Evolutionary conservation across 106 monocot species (phyloP).

Genomic region (Dioscorea alata): DNA sequence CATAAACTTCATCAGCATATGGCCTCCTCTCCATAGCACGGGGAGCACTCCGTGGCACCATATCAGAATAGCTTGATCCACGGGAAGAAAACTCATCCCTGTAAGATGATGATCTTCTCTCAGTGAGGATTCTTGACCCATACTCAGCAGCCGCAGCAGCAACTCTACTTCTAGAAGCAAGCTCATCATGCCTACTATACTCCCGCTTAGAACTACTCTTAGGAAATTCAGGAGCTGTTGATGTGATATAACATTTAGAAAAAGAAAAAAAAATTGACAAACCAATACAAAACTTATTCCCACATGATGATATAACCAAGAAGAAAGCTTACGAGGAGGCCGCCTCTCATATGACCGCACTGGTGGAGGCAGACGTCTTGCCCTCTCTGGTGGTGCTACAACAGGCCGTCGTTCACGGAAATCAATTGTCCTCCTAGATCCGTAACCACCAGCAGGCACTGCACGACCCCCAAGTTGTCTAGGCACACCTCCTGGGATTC

Average conservation of each 20-base stretch:
- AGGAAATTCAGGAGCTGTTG: conserved; percentile 48
- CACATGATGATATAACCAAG: background rate
- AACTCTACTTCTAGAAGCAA: conserved; percentile 49
- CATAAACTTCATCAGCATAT: conserved; percentile 78
- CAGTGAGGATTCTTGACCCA: conserved; percentile 38
- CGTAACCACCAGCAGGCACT: conserved; percentile 20
- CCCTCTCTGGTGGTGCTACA: conserved; percentile 39
- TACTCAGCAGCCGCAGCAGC: conserved; percentile 43
- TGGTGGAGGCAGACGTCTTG: conserved; percentile 61
- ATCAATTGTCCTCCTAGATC: conserved; percentile 32
- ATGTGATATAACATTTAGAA: background rate
- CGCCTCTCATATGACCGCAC: conserved; percentile 71
- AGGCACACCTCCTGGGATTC: conserved; percentile 25
- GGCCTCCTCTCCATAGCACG: conserved; percentile 45
- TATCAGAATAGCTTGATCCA: conserved; percentile 58
- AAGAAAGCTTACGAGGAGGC: conserved; percentile 31
- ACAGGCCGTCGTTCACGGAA: conserved; percentile 55
- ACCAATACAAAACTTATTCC: background rate
- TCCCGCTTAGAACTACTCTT: conserved; percentile 64
- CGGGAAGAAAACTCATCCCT: conserved; percentile 67
- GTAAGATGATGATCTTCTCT: conserved; percentile 52
- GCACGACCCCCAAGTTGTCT: conserved; percentile 29
- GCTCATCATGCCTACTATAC: conserved; percentile 44
- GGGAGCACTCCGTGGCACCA: conserved; percentile 41
- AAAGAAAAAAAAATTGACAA: background rate